Evolutionary conservation across 257 asterid genomes (phyloP), one percentile per base, ranked within the genome.

Genomic region (Salvia rosmarinus): DNA sequence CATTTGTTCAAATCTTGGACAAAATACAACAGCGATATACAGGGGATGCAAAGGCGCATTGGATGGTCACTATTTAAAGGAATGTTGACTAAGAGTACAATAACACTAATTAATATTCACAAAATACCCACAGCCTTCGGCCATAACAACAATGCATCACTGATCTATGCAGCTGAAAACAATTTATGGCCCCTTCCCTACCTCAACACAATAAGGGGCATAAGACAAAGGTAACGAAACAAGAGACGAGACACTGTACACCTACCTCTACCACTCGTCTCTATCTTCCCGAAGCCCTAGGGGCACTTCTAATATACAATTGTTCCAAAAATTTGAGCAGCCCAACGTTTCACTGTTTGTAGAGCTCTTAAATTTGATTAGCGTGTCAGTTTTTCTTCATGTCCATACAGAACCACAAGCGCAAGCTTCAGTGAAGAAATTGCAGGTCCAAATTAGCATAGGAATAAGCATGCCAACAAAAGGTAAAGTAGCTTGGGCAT

Each of bases 121-220:
- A 85, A 85, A 78, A 64, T 79, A 72, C 84, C 81, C 81, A 82
- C 87, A 86, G 94, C 95, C 95, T 87, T 88, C 43, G 89, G 96
- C 96, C 87, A 82, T 73, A 85, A 82, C 82, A 83, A 78, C 61
- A 68, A 79, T 78, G 63, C 80, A 74, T 2, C 73, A 62, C 69
- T 44, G 60, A 80, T 72, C 78, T 75, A 78, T 20, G 61, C 73
- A 52, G 69, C 42, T 50, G 72, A 76, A 76, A 76, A 80, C 77
- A 84, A 67, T 82, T 52, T 68, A 65, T 66, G 68, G 79, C 81
- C 85, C 85, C 92, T 79, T 50, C 71, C 65, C 92, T 79, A 54
- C 71, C 65, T 60, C 73, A 67, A 79, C 77, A 71, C 65, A 47
- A 59, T 71, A 28, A 49, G 70, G 67, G 78, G 71, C 68, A 52